Base-by-base conservation (phyloP, 2,329 filamentous ascomycete species). In the Verruconis gallopava region DNA sequence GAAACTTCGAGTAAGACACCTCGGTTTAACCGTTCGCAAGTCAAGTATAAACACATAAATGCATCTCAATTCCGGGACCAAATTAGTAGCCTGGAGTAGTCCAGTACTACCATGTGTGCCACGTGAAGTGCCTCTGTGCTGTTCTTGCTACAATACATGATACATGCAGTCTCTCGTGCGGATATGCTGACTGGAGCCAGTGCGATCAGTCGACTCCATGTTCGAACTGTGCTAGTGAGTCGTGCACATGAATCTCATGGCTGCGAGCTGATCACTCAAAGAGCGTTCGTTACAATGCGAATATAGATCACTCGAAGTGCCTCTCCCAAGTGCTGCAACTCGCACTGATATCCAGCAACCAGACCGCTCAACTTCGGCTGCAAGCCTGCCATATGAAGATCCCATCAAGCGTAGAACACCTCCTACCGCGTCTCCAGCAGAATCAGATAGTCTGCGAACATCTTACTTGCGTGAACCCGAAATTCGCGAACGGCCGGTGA, bases 191-290 rank as follows among this genome's bases (percentile, higher is more conserved):
- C 34, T 9, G 6, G 6, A 30, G 9, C 9, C 14, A 43, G 41
- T 43, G 41, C n/a, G 41, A 43, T 33, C 41, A 43, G 17, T 5
- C 20, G 20, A 25, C 34, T 33, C 41, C 41, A 2, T 43, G 41
- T 22, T 38, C 34, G 9, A 38, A 43, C n/a, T 43, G 41, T 13
- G 17, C 36, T 3, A 43, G 38, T 40, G 6, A 12, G 38, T 38
- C 36, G 12, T 38, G 11, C 37, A 22, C 20, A 12, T 25, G 37
- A 11, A 22, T 22, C 20, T 18, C 11, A 9, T 12, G 9, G 11
- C 15, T 18, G 34, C 17, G 34, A 15, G 11, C 15, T 11, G 17
- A 11, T 18, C 9, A 20, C 14, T 12, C 11, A 19, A 12, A 40
- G 38, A 43, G 15, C 41, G 36, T 12, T 19, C 33, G 3, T 39